Conservation (phyloP, 805 yeast species). For the Maudiozyma barnettii region DNA sequence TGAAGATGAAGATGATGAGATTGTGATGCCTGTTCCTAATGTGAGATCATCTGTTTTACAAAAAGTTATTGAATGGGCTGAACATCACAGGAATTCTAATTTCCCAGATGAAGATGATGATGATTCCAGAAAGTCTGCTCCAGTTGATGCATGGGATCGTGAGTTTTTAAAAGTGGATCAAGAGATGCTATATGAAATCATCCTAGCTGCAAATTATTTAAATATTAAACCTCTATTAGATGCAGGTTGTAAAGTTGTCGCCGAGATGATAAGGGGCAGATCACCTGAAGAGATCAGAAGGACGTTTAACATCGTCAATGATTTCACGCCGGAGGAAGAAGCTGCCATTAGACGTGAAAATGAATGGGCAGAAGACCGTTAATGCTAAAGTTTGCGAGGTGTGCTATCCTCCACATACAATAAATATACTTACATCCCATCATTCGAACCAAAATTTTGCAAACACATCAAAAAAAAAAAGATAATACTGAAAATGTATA, state of each 20-base stretch:
- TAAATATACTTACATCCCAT: not conserved
- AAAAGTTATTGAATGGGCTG: conserved; percentile 94
- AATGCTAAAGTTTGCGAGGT: conserved; percentile 4
- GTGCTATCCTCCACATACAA: not conserved
- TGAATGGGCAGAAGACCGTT: conserved; percentile 87
- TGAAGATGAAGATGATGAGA: conserved; percentile 44
- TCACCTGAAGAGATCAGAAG: conserved; percentile 73
- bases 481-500: too few relatives aligned
- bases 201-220: conserved; percentile 70
- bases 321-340: conserved; percentile 80
- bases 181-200: conserved; percentile 75
- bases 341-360: conserved; percentile 81
- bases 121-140: conserved; percentile 78
- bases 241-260: conserved; percentile 73
- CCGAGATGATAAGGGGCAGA: conserved; percentile 75
- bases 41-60: conserved; percentile 79
- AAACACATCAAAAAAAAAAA: too few relatives aligned
- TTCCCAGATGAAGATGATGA: conserved; percentile 78
- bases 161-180: conserved; percentile 90
- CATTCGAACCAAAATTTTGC: too few relatives aligned
- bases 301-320: conserved; percentile 72
- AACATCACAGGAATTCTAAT: conserved; percentile 75
- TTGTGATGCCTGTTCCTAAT: conserved; percentile 82
- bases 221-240: conserved; percentile 67
- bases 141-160: conserved; percentile 93